A percentile compares a stretch with the other conserved stretches of the same genome.
Conservation (phyloP, 2,329 filamentous ascomycete species). For the Beauveria sp. region DNA sequence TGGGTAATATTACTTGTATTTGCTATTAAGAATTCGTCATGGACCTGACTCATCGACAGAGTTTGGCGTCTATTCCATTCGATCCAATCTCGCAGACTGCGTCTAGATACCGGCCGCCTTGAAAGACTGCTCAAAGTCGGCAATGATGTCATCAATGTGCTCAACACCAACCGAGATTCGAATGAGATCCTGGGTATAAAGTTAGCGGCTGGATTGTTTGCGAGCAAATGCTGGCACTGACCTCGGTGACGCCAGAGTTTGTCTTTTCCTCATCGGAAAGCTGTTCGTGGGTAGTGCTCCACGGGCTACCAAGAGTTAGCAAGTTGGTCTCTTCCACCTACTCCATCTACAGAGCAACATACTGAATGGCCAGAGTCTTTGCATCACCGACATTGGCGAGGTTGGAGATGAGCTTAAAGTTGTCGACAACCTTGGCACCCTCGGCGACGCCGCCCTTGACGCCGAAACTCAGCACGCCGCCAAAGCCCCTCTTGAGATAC, state of each 20-base stretch:
- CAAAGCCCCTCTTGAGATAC: conserved; percentile 78
- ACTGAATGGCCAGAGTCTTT: conserved; percentile 88
- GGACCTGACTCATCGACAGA: not conserved
- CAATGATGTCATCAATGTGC: conserved; percentile 95
- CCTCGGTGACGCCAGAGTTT: conserved; percentile 74
- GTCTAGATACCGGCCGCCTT: conserved; percentile 38
- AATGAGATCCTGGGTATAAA: conserved; percentile 63
- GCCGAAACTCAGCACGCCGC: conserved; percentile 87
- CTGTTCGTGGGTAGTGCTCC: conserved; percentile 93
- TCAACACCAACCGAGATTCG: conserved; percentile 93
- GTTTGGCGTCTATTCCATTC: no score
- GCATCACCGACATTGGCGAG: conserved; percentile 93
- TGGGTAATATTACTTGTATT: no score
- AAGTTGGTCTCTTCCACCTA: not conserved
- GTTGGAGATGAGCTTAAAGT: conserved; percentile 92
- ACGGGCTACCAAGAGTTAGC: conserved; percentile 44
- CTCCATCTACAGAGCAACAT: conserved; percentile 13
- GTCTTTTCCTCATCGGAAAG: conserved; percentile 73
- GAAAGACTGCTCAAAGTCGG: conserved; percentile 90
- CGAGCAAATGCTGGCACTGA: conserved; percentile 21
- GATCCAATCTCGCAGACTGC: not conserved
- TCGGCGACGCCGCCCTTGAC: conserved; percentile 82
- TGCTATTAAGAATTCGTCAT: not conserved
- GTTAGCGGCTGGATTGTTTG: not conserved
- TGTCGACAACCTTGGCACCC: conserved; percentile 83